Conservation (phyloP, 768 basidiomycete genomes). For the Trametopsis cervina region DNA sequence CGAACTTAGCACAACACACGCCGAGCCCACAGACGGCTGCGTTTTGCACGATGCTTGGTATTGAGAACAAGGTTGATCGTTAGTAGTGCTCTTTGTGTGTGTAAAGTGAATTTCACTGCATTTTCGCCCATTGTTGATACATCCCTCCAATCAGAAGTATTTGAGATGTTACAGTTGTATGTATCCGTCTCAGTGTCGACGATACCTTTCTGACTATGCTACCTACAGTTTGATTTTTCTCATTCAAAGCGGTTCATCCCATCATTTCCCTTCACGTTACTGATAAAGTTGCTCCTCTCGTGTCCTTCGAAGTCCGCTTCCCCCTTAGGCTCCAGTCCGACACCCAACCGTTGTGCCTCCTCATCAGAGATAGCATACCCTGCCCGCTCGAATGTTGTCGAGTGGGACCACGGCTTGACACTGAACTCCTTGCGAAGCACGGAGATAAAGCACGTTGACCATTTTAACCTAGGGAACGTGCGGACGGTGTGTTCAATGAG, state of each 20-base stretch:
- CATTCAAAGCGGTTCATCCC: too few relatives aligned
- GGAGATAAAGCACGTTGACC: constrained; percentile 36
- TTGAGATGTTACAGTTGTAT: too few relatives aligned
- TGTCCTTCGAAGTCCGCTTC: too few relatives aligned
- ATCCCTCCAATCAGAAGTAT: too few relatives aligned
- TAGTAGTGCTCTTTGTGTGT: too few relatives aligned
- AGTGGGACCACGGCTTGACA: constrained; percentile 45
- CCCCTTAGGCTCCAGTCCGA: too few relatives aligned
- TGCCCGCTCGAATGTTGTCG: constrained; percentile 39
- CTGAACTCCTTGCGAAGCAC: constrained; percentile 39
- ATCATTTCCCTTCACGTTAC: constrained; percentile 37
- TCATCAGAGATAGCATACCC: constrained; percentile 35
- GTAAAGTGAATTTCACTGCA: too few relatives aligned
- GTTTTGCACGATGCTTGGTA: constrained; percentile 71
- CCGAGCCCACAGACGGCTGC: constrained; percentile 87
- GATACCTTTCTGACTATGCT: constrained; percentile 34
- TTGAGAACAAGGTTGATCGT: constrained; percentile 58
- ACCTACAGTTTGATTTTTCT: too few relatives aligned
- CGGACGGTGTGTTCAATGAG: constrained; percentile 35
- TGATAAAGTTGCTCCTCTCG: constrained; percentile 45
- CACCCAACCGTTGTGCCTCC: too few relatives aligned
- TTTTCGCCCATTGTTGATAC: too few relatives aligned
- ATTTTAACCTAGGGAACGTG: constrained; percentile 37
- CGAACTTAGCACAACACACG: constrained; percentile 57
- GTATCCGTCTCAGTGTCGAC: not conserved